These are phyloP conservation scores for Tillandsia fasciculata DNA, from an alignment of 176 grass and related monocot species.

Conservation along the genomic window DNA sequence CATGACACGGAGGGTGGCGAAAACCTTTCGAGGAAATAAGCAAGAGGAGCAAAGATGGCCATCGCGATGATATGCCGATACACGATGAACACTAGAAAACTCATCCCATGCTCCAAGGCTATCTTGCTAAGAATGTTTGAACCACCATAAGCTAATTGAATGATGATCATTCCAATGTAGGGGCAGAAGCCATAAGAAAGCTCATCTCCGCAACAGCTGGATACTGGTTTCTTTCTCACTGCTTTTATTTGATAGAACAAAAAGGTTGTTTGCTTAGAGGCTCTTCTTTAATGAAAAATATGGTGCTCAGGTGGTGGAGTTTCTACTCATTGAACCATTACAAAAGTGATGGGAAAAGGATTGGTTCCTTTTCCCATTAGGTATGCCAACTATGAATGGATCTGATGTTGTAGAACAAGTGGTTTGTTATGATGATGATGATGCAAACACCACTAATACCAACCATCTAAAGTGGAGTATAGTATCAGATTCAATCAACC, in stretches of 20 bases:
- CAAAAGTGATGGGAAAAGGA: neutral
- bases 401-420: neutral
- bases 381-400: neutral
- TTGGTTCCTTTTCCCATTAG: neutral
- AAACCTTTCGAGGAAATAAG: constrained; percentile 20
- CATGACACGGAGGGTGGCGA: neutral
- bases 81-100: constrained; percentile 13
- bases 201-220: neutral
- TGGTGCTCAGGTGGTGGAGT: constrained; percentile 1
- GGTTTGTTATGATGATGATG: neutral
- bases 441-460: neutral
- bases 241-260: neutral
- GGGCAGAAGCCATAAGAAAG: constrained; percentile 1
- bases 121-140: constrained; percentile 25
- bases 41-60: constrained; percentile 14
- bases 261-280: neutral
- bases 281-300: neutral
- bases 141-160: constrained; percentile 17
- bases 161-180: constrained; percentile 10
- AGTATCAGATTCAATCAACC: neutral
- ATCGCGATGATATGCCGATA: constrained; percentile 18
- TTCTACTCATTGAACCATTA: constrained; percentile 12
- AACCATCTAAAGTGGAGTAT: neutral
- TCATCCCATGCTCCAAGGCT: constrained; percentile 21
- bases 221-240: neutral